Base-by-base conservation (phyloP, 73 alveolate species). In the Paramecium caudatum region DNA sequence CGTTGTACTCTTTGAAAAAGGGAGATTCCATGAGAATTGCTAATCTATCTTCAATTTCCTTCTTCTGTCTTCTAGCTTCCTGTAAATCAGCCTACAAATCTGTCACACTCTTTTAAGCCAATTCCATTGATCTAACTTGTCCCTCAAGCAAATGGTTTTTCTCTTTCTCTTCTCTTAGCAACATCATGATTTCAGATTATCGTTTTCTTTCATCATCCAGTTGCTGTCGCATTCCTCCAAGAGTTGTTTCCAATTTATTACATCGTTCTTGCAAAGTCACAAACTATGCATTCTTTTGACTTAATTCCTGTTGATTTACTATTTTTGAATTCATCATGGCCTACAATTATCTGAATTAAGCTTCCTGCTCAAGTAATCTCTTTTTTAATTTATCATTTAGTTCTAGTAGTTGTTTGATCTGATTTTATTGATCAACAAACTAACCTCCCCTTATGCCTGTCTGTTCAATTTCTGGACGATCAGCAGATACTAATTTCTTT, bases 1-100 rank as follows among this genome's bases (percentile, higher is more conserved):
- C 97, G 16, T 74, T 55, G 5, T 47, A 84, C 34, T 90, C 94
- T 15, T 48, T 82, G 30, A 46, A 46, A 30, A 90, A 90, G 23
- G 92, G 92, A 0, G 92, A 47, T 25, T 90, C 55, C 81, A 46
- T 37, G 4, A 47, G 50, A 8, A 33, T 80, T 27, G 41, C 91
- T 49, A 82, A 61, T 81, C 61, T 84, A 4, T 47, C 65, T 27
- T 82, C 86, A 0, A 82, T 36, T 4, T 43, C 82, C 39, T 36
- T 82, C 63, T 47, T 82, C 15, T 82, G 19, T 43, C 88, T 74
- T 74, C 68, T 74, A 21, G 68, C 88, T 7, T 74, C 88, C 8
- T 74, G n/a, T 21, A 74, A 74, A 17, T 74, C 88, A 9, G 68
- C 68, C 16, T 74, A 43, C 43, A 45, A 74, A 45, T 37, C 68